Percentiles rank a stretch among this genome's conserved stretches.
phyloP scores from a whole-genome alignment of 768 basidiomycete species.

The Lactifluus pinguis region DNA sequence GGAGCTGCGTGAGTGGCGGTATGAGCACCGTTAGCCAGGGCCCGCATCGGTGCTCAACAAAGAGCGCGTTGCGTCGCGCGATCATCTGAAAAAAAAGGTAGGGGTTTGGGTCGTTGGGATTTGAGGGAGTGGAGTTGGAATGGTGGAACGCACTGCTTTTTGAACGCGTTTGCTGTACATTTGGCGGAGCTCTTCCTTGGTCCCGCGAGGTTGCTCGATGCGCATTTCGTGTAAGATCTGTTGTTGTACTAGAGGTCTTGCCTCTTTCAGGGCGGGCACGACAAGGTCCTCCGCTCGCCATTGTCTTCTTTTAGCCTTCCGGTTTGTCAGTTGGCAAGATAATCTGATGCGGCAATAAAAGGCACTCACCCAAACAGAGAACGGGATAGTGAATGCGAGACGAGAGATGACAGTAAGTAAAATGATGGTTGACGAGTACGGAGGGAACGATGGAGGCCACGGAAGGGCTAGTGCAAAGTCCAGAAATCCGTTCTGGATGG shows the following conservation, averaged over 20 bases:
- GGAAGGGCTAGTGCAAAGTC: constrained; percentile 73
- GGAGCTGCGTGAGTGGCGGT: constrained; percentile 59
- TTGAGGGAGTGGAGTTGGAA: background rate
- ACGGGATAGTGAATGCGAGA: constrained; percentile 51
- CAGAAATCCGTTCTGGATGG: constrained; percentile 55
- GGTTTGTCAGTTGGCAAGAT: background rate
- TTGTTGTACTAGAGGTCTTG: constrained; percentile 15
- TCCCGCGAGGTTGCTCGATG: constrained; percentile 7
- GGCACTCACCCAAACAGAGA: constrained; percentile 64
- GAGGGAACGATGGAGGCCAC: constrained; percentile 53
- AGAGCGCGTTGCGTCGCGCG: constrained; percentile 49
- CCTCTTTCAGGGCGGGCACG: constrained; percentile 17
- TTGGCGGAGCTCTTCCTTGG: constrained; percentile 17
- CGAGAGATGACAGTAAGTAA: constrained; percentile 54
- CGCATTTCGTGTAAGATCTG: constrained; percentile 8
- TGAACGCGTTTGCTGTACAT: constrained; percentile 9
- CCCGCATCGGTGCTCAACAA: constrained; percentile 46
- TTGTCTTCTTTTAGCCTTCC: constrained; percentile 24
- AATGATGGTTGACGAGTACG: constrained; percentile 71
- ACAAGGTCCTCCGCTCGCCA: constrained; percentile 22
- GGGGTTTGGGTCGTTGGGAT: no score
- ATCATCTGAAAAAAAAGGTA: constrained; percentile 34
- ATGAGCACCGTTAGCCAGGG: constrained; percentile 49
- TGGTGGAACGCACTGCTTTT: constrained; percentile 11
- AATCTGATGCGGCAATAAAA: background rate